Evolutionary conservation across 192 early-diverging fungal genomes (phyloP).

Genomic region (Rhizoclosmatium sp.): DNA sequence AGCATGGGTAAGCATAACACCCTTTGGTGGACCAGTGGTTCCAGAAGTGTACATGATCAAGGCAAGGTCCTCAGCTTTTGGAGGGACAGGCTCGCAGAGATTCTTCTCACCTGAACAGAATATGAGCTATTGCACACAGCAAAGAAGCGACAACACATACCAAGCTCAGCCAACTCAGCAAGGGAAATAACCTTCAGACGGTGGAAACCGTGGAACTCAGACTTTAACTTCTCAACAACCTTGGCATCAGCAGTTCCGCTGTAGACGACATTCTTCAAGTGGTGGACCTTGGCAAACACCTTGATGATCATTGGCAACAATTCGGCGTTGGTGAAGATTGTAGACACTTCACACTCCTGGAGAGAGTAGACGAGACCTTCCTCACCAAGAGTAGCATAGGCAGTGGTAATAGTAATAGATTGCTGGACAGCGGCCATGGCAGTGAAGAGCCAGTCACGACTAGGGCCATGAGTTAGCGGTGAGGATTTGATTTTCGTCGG

Average conservation of each 20-base stretch:
- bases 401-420: slow-evolving; percentile 80
- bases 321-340: slow-evolving; percentile 78
- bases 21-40: slow-evolving; percentile 87
- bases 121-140: not conserved
- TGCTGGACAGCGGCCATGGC: slow-evolving; percentile 75
- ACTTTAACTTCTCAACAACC: slow-evolving; percentile 7
- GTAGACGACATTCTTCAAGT: slow-evolving; percentile 78
- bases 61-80: slow-evolving; percentile 68
- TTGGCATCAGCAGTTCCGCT: slow-evolving; percentile 64
- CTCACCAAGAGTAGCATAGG: slow-evolving; percentile 79
- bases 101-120: slow-evolving; percentile 48
- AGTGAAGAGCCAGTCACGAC: slow-evolving; percentile 61
- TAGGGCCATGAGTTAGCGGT: not conserved
- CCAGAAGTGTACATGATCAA: slow-evolving; percentile 89
- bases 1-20: slow-evolving; percentile 83
- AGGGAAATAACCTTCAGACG: slow-evolving; percentile 61
- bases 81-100: slow-evolving; percentile 49
- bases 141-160: not conserved
- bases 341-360: slow-evolving; percentile 76
- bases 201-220: not conserved
- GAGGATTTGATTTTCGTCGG: not conserved
- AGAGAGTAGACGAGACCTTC: slow-evolving; percentile 86
- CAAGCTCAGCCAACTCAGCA: slow-evolving; percentile 62
- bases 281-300: slow-evolving; percentile 64
- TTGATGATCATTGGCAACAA: slow-evolving; percentile 71